phyloP scores from a whole-genome alignment of 169 alveolate genomes.

The Cryptosporidium ubiquitum region DNA sequence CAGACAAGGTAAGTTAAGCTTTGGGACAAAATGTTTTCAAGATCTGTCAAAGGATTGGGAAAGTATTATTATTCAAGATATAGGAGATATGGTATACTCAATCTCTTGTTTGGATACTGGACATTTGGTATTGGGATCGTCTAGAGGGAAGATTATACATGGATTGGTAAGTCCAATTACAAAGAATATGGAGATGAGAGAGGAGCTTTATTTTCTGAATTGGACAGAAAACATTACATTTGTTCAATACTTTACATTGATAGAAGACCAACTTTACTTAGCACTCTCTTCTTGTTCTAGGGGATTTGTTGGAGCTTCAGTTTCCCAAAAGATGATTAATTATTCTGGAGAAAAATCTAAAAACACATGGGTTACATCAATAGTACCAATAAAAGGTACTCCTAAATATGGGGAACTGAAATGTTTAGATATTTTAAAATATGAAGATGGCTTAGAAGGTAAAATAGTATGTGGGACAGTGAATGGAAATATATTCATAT shows the following conservation, averaged over 20 bases:
- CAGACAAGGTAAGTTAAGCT: conserved; percentile 25
- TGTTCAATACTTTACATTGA: not conserved
- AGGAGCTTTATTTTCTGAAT: not conserved
- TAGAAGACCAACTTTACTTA: conserved; percentile 2
- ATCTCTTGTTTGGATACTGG: conserved; percentile 1
- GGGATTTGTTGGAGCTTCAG: conserved; percentile 56
- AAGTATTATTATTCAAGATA: not conserved
- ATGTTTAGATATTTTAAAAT: conserved; percentile 17
- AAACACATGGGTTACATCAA: not conserved
- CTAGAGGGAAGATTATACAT: conserved; percentile 36
- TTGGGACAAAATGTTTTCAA: not conserved
- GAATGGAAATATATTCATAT: conserved; percentile 21
- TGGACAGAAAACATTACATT: conserved; percentile 57
- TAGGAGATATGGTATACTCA: conserved; percentile 16
- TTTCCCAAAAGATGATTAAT: not conserved
- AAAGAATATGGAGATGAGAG: not conserved
- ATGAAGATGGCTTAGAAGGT: not conserved
- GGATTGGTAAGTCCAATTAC: not conserved
- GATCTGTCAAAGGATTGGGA: not conserved
- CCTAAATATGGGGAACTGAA: conserved; percentile 69
- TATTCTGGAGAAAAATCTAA: not conserved
- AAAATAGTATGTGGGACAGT: conserved; percentile 63
- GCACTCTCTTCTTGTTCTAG: conserved; percentile 35
- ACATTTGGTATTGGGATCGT: conserved; percentile 26
- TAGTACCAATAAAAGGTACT: conserved; percentile 13